Percentiles rank a stretch among this genome's conserved stretches.
Evolutionary conservation across 1,284 basidiomycete genomes (phyloP).

Genomic region (Ceratobasidium theobromae): DNA sequence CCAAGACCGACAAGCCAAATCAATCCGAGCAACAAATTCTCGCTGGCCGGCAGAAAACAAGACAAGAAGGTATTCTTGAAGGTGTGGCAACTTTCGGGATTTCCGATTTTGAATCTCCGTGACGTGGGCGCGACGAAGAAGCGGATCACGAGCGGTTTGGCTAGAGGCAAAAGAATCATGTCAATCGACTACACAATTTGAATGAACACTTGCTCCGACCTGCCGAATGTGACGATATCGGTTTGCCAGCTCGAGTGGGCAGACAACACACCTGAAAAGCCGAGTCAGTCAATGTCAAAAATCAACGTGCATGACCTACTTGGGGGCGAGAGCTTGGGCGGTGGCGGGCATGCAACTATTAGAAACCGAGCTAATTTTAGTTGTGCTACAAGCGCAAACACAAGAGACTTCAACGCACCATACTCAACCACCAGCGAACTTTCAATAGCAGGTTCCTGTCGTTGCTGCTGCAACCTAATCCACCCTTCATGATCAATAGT

Average conservation of each 20-base stretch:
- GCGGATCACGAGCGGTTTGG: slow-evolving; percentile 17
- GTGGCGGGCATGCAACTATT: slow-evolving; percentile 12
- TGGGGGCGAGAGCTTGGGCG: slow-evolving; percentile 4
- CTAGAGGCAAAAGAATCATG: neutral
- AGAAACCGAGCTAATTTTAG: neutral
- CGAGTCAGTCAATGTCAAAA: neutral
- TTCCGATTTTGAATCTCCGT: slow-evolving; percentile 27
- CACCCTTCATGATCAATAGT: slow-evolving; percentile 24
- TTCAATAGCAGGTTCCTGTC: neutral
- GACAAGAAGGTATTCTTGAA: slow-evolving; percentile 18
- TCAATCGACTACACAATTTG: neutral
- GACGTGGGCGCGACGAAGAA: slow-evolving; percentile 15
- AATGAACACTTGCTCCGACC: neutral
- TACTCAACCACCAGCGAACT: slow-evolving; percentile 1
- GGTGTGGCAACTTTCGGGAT: neutral
- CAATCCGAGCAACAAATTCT: slow-evolving; percentile 8
- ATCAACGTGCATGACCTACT: neutral
- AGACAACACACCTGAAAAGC: neutral
- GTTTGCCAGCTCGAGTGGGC: slow-evolving; percentile 10
- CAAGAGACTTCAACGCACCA: neutral
- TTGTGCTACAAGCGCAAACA: no score
- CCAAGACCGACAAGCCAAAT: neutral
- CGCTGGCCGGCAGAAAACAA: slow-evolving; percentile 18
- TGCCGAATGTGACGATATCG: slow-evolving; percentile 29
- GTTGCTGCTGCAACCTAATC: neutral